Base-by-base conservation (phyloP, 164 flowering plant species). In the Liriodendron chinense region DNA sequence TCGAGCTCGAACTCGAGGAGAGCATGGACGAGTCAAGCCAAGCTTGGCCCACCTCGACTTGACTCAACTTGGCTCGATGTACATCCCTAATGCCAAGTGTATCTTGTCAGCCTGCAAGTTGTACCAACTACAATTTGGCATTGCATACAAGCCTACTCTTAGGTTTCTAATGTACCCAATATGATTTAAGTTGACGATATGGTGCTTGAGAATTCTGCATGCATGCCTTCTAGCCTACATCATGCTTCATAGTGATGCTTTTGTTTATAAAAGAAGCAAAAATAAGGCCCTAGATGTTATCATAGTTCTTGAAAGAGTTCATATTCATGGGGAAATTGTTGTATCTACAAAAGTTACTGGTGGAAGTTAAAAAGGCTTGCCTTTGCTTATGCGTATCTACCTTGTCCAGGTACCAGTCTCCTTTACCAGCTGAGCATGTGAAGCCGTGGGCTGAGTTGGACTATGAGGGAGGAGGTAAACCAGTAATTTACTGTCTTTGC, bases 401-500 rank as follows among this genome's bases (percentile, higher is more conserved):
- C 65, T 69, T 9, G 1, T 78, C 43, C 82, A 94, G 98, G 82
- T 94, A 92, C 77, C 96, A 94, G 80, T 82, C 87, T 68, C 97
- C 97, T 24, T 73, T 94, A 70, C 94, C 98, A 57, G 94, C 88
- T 49, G 98, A 94, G 34, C 91, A 85, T 80, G 95, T 94, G 83
- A 94, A 86, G 82, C 78, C 86, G 16, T 77, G 77, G 26, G 49
- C 78, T n/a, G 98, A 91, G 16, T 79, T 82, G 71, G 94, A 94
- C n/a, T 84, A 89, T 81, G 95, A 91, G 74, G 98, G 92, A 86
- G 93, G 94, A 86, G 93, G 94, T 89, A 80, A n/a, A 5, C 43
- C 20, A 9, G 59, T 22, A 7, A 62, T 49, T 21, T 5, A 24
- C 24, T 16, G 8, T 1, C 63, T 22, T 1, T 61, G 21, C 18